Percentiles rank a stretch among this genome's conserved stretches.
Conservation (phyloP, 2,329 filamentous ascomycete species). For the Hysterium pulicare region DNA sequence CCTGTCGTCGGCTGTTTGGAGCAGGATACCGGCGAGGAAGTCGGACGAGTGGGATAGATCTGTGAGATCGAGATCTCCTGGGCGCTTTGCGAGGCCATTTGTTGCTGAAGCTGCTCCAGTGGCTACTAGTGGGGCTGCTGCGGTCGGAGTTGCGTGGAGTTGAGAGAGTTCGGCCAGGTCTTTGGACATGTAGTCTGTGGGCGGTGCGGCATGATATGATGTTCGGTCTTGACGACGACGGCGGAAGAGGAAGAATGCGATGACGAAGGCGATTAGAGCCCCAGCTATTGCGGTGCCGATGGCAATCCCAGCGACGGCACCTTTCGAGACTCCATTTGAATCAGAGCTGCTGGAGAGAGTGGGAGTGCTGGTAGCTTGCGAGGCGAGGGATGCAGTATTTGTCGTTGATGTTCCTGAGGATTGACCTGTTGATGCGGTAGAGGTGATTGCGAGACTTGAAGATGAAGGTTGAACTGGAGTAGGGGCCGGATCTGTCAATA, state of each 20-base stretch:
- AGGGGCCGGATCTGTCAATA: no score
- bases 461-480: no score
- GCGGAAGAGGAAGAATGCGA: constrained; percentile 29
- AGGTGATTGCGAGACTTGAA: no score
- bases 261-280: constrained; percentile 25
- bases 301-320: constrained; percentile 11
- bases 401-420: no score
- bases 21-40: constrained; percentile 20
- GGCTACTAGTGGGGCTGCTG: constrained; percentile 2
- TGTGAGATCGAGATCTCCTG: constrained; percentile 5
- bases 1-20: constrained; percentile 19
- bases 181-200: constrained; percentile 23
- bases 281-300: constrained; percentile 21
- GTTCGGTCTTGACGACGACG: constrained; percentile 14
- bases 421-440: no score
- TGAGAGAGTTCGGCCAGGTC: constrained; percentile 23
- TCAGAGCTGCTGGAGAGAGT: background rate
- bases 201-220: constrained; percentile 19
- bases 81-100: background rate
- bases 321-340: constrained; percentile 8
- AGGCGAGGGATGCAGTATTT: background rate
- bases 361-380: no score
- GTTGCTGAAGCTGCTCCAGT: constrained; percentile 6
- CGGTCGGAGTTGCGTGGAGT: constrained; percentile 19
- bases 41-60: constrained; percentile 12